Base-by-base conservation (phyloP, 805 yeast genomes). In the Metschnikowia chrysomelidarum region DNA sequence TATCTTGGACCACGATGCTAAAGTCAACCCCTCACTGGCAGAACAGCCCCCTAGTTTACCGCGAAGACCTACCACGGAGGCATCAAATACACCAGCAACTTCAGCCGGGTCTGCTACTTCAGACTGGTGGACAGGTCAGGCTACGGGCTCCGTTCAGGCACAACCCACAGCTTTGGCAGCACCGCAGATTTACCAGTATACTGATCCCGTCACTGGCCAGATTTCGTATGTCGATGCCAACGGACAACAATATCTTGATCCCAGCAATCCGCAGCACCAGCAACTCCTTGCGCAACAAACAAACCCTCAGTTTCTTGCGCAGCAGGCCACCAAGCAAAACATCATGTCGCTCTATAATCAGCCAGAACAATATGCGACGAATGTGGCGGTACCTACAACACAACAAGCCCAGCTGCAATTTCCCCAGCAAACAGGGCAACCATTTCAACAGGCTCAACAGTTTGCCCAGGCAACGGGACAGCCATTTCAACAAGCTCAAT, bases 151-250 rank as follows among this genome's bases (percentile, higher is more conserved):
- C 10, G 39, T 15, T 8, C 40, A 22, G 24, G 27, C 26, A 5
- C 30, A 32, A 18, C 22, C 19, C 10, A 16, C 32, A 32, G 34
- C 32, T 31, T 34, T 33, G 14, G 46, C 44, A 11, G 31, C 48
- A 5, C 74, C 57, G 34, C 82, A 66, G 56, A 78, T 69, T 58
- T 82, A 62, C 49, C 91, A 82, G 51, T 83, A 78, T 53, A 69
- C 81, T 14, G 89, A 83, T 48, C 87, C 88, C 2, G 63, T 72
- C 6, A 80, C 87, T 0, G 89, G 91, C 9, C 72, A 76, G 30
- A 59, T 81, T 4, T 70, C 75, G 21, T 83, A 82, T 48, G 75
- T 82, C 22, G 89, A 83, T 50, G 71, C 79, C 8, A 77, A 73
- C 28, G 82, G 82, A 2, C 87, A 82, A 49, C 84, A 81, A 49